These are phyloP conservation scores for Tricholoma sp. DNA, from an alignment of 768 basidiomycete genomes.

Conservation along the genomic window DNA sequence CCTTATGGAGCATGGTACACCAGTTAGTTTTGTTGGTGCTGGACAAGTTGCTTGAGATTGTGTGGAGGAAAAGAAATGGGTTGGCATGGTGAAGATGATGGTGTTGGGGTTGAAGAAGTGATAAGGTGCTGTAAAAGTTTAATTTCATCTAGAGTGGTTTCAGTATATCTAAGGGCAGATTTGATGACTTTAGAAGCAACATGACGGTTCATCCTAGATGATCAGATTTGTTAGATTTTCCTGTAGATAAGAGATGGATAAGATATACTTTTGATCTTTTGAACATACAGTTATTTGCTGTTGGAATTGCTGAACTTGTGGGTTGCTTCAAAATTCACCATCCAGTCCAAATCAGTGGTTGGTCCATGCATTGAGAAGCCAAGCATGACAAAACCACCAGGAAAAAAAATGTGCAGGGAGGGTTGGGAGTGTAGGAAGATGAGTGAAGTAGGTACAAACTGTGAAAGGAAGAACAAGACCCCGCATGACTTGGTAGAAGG, in stretches of 20 bases:
- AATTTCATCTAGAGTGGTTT: slow-evolving; percentile 98
- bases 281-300: slow-evolving; percentile 90
- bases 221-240: slow-evolving; percentile 5
- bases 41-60: not conserved
- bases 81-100: slow-evolving; percentile 51
- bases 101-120: slow-evolving; percentile 63
- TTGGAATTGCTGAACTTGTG: no score
- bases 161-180: slow-evolving; percentile 93
- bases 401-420: slow-evolving; percentile 64
- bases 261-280: slow-evolving; percentile 68
- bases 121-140: slow-evolving; percentile 95
- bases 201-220: slow-evolving; percentile 80
- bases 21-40: slow-evolving; percentile 70
- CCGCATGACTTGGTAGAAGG: slow-evolving; percentile 94
- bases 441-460: slow-evolving; percentile 81
- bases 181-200: slow-evolving; percentile 99
- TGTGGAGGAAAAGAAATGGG: slow-evolving; percentile 21
- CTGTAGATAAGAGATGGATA: not conserved
- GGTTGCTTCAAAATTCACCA: no score
- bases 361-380: no score
- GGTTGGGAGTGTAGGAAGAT: slow-evolving; percentile 73
- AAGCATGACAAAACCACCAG: slow-evolving; percentile 76
- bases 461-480: slow-evolving; percentile 94
- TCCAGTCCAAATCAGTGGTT: no score
- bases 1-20: slow-evolving; percentile 92